phyloP scores from a whole-genome alignment of 2,329 filamentous ascomycete species.

The Aureobasidium sp. region DNA sequence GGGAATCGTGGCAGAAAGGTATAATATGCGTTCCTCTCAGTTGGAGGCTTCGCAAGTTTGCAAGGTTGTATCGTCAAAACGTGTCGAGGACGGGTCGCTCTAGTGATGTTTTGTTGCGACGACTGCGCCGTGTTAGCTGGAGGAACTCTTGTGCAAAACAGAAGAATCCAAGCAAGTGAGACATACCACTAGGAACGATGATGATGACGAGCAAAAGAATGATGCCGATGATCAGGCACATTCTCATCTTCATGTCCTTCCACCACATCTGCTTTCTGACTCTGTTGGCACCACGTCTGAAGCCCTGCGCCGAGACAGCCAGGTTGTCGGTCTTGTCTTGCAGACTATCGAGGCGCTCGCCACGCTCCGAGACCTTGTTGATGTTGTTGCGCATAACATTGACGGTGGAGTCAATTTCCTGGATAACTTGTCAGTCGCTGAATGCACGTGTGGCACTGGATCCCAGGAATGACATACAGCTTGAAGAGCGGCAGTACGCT shows the following conservation, averaged over 20 bases:
- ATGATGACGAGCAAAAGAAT: slow-evolving; percentile 89
- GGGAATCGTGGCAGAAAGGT: slow-evolving; percentile 12
- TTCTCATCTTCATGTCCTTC: slow-evolving; percentile 99
- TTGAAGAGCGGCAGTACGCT: slow-evolving; percentile 68
- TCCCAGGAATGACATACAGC: slow-evolving; percentile 58
- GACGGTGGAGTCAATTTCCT: slow-evolving; percentile 98
- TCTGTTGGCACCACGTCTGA: slow-evolving; percentile 91
- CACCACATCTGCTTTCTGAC: slow-evolving; percentile 97
- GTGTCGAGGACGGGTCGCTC: background rate
- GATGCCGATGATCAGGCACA: slow-evolving; percentile 87
- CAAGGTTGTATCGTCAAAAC: background rate
- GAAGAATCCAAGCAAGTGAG: background rate
- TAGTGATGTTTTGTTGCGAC: slow-evolving; percentile 15
- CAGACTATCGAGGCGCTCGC: slow-evolving; percentile 76
- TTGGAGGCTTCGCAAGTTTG: slow-evolving; percentile 7
- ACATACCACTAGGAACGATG: slow-evolving; percentile 82
- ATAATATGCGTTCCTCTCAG: slow-evolving; percentile 4
- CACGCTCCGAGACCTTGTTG: slow-evolving; percentile 91
- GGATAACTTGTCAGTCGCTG: slow-evolving; percentile 14
- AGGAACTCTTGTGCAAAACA: background rate
- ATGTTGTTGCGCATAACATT: slow-evolving; percentile 96
- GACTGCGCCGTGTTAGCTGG: slow-evolving; percentile 4
- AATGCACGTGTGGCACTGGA: background rate
- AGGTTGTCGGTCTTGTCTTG: slow-evolving; percentile 94
- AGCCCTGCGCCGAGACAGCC: slow-evolving; percentile 85